Base-by-base conservation (phyloP, 225 moss, liverwort and hornwort genomes). In the Asterella californica region DNA sequence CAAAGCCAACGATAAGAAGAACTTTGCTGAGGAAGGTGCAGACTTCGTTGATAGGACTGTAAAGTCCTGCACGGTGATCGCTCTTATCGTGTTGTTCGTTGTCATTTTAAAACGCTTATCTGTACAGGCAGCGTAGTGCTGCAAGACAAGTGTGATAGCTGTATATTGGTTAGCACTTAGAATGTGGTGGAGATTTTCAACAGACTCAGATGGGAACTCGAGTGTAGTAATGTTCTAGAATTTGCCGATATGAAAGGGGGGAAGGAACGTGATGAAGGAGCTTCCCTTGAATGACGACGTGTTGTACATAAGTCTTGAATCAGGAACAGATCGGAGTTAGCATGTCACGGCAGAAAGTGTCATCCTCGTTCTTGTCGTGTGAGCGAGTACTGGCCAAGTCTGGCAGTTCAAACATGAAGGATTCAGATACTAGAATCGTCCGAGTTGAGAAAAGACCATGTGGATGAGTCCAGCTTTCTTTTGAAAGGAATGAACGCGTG, bases 21-120 rank as follows among this genome's bases (percentile, higher is more conserved):
- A 90, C 38, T 85, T 90, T 63, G 79, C 84, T 15, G 87, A 79
- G 63, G 90, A 94, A 69, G 84, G 84, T 67, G 88, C 89, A 37
- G 90, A 88, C 4, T 68, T 84, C 3, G 64, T 94, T 33, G 91
- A 94, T 75, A 87, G 78, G 80, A 90, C 92, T 19, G 80, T 97
- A 10, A 90, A 91, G 83, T 93, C 91, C 64, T 93, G 93, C 19
- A 91, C 91, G 75, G 91, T 97, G 93, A 87, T 97, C 2, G 91
- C 97, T 29, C 76, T 97, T 66, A 55, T 97, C 84, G 92, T 97
- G 32, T 57, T 97, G 85, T 89, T 91, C 81, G 80, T 97, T 48
- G 97, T 97, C 42, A 83, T 94, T 76, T 92, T 92, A 38, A 97
- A 94, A 79, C 84, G 84, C 24, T 75, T 75, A 48, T 52, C 59